Evolutionary conservation across 176 grass and related monocot genomes (phyloP).

Genomic region (Hsuehochloa calcarea): DNA sequence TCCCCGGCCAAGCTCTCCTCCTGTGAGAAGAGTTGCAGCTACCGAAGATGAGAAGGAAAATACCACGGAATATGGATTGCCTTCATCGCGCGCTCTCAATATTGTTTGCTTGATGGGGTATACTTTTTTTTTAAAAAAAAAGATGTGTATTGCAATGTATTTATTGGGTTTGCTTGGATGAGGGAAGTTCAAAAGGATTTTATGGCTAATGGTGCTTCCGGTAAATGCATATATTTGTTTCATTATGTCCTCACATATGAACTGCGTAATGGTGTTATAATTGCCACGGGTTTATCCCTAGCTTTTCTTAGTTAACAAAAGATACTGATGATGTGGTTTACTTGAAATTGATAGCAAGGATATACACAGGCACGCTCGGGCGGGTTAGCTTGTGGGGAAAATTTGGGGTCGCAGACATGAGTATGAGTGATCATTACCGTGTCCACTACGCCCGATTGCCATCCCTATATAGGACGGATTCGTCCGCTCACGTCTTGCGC

Average conservation of each 20-base stretch:
- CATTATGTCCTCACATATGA: conserved; percentile 66
- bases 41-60: conserved; percentile 93
- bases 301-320: conserved; percentile 18
- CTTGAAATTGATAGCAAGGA: conserved; percentile 60
- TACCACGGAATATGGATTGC: conserved; percentile 93
- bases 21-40: conserved; percentile 77
- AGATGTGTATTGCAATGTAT: background rate
- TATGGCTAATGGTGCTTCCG: background rate
- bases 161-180: background rate
- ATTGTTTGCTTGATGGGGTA: conserved; percentile 93
- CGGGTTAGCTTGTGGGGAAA: too few relatives aligned
- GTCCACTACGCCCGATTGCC: too few relatives aligned
- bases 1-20: conserved; percentile 88
- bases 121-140: background rate
- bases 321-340: conserved; percentile 25
- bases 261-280: conserved; percentile 14
- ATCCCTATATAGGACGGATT: too few relatives aligned
- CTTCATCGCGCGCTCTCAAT: conserved; percentile 87
- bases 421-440: too few relatives aligned
- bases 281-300: conserved; percentile 41
- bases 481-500: too few relatives aligned
- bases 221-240: conserved; percentile 65
- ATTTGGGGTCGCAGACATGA: too few relatives aligned
- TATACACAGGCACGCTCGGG: too few relatives aligned
- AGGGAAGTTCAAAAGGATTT: too few relatives aligned